Percentiles rank a stretch among this genome's conserved stretches.
Evolutionary conservation across 2,329 filamentous ascomycete genomes (phyloP).

Genomic region (Fusarium keratoplasticum): DNA sequence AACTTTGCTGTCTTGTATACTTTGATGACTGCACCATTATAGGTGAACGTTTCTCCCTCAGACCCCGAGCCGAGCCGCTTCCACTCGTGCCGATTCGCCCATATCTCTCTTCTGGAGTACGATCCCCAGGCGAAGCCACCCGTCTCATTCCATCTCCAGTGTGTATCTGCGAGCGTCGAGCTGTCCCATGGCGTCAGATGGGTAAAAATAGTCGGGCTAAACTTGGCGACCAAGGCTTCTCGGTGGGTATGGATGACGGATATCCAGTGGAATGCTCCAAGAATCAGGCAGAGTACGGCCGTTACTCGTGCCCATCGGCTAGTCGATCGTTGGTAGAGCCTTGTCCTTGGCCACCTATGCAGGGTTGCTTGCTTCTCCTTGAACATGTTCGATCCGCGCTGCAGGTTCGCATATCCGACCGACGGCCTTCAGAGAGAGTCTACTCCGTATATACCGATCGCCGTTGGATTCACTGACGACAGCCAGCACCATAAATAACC

Average conservation of each 20-base stretch:
- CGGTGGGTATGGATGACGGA: constrained; percentile 9
- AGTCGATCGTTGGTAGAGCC: constrained; percentile 5
- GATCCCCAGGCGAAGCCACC: neutral
- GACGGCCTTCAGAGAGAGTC: neutral
- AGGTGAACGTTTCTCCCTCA: constrained; percentile 47
- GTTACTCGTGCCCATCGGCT: constrained; percentile 4
- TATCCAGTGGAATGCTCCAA: constrained; percentile 19
- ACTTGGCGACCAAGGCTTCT: constrained; percentile 33
- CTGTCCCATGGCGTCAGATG: constrained; percentile 11
- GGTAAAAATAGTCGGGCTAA: constrained; percentile 34
- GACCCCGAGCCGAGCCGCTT: constrained; percentile 43
- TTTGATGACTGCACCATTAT: constrained; percentile 47
- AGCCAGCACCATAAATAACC: neutral
- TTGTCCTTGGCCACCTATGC: constrained; percentile 6
- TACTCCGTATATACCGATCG: neutral
- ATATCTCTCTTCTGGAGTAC: constrained; percentile 30
- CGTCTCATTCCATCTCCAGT: constrained; percentile 26
- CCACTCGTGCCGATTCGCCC: constrained; percentile 42
- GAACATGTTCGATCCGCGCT: neutral
- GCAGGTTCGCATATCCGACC: neutral
- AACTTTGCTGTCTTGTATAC: constrained; percentile 41
- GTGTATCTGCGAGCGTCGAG: neutral
- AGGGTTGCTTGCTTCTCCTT: constrained; percentile 1
- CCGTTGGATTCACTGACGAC: neutral
- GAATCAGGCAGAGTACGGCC: constrained; percentile 2